phyloP scores from a whole-genome alignment of 805 yeast species.

The Wickerhamomyces kurtzmanii region DNA sequence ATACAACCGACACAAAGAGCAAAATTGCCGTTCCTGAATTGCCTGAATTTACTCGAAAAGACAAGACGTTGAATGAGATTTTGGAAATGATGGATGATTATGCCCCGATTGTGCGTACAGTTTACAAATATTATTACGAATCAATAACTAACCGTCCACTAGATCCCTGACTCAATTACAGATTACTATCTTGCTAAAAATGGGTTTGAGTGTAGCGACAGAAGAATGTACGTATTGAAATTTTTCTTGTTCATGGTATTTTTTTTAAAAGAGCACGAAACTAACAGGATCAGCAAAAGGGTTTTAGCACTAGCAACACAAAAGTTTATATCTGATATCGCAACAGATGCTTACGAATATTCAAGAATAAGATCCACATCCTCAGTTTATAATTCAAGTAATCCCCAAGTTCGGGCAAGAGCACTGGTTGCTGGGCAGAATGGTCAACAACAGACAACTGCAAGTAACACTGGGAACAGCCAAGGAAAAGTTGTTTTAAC shows the following conservation, averaged over 20 bases:
- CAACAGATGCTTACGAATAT: slow-evolving; percentile 94
- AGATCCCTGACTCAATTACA: slow-evolving; percentile 91
- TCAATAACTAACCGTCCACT: background rate
- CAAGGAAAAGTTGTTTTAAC: slow-evolving; percentile 81
- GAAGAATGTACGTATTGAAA: slow-evolving; percentile 33
- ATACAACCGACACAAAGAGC: background rate
- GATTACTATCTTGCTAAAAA: slow-evolving; percentile 83
- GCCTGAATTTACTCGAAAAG: slow-evolving; percentile 67
- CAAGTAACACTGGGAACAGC: slow-evolving; percentile 26
- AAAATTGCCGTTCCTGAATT: slow-evolving; percentile 24
- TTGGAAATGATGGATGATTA: slow-evolving; percentile 85
- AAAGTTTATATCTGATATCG: slow-evolving; percentile 87
- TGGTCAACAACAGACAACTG: slow-evolving; percentile 23
- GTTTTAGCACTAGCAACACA: slow-evolving; percentile 92
- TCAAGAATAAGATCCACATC: slow-evolving; percentile 85
- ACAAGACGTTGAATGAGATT: slow-evolving; percentile 76
- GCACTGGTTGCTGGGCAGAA: slow-evolving; percentile 60
- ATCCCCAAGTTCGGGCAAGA: slow-evolving; percentile 79
- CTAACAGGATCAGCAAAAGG: slow-evolving; percentile 58
- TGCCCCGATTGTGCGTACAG: slow-evolving; percentile 53
- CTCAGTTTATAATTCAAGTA: slow-evolving; percentile 75
- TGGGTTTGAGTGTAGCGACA: slow-evolving; percentile 76
- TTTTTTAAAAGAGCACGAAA: no score
- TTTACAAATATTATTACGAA: background rate
- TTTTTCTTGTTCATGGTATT: background rate